phyloP scores from a whole-genome alignment of 768 basidiomycete genomes.

The Candolleomyces aberdarensis region DNA sequence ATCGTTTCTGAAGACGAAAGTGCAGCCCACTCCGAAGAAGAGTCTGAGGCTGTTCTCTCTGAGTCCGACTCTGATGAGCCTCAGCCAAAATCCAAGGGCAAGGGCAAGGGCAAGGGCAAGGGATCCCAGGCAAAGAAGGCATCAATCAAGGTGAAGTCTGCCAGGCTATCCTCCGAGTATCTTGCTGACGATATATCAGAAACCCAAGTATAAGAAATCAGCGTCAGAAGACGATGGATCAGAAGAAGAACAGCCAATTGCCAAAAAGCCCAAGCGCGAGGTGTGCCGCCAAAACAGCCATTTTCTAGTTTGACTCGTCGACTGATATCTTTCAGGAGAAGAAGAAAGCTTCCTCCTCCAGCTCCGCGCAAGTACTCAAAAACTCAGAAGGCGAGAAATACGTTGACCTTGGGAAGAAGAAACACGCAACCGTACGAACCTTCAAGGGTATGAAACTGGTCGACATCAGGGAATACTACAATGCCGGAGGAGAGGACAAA shows the following conservation, averaged over 20 bases:
- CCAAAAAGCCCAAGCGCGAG: constrained; percentile 35
- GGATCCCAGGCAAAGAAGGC: background rate
- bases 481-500: constrained; percentile 50
- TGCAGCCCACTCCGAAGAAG: background rate
- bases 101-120: constrained; percentile 1
- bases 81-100: background rate
- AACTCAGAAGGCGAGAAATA: constrained; percentile 49
- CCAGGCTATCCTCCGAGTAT: no score
- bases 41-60: background rate
- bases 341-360: background rate
- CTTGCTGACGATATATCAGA: background rate
- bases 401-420: constrained; percentile 70
- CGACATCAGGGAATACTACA: constrained; percentile 77
- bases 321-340: background rate
- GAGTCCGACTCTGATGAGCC: background rate
- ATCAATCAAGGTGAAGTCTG: background rate
- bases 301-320: background rate
- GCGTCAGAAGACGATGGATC: background rate
- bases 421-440: constrained; percentile 53
- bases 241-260: constrained; percentile 13
- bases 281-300: background rate
- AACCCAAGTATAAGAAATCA: background rate
- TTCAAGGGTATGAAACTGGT: constrained; percentile 54
- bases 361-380: constrained; percentile 23
- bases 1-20: constrained; percentile 6